These are phyloP conservation scores for Blastocystis sp. DNA, from an alignment of 352 stramenopile species.

Conservation along the genomic window DNA sequence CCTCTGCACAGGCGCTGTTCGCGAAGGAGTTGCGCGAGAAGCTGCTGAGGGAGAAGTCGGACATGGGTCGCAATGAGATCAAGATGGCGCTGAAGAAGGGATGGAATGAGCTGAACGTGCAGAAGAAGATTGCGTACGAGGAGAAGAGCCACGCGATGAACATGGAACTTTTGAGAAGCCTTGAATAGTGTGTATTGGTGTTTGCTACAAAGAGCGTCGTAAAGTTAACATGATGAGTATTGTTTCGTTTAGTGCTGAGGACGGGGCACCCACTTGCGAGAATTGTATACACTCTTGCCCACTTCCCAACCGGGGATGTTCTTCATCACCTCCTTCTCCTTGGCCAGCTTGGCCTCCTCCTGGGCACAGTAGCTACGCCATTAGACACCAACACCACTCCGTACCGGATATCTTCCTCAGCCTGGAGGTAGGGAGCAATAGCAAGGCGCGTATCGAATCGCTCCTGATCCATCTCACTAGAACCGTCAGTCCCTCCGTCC, in stretches of 20 bases:
- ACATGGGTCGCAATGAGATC: background rate
- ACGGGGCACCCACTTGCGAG: slow-evolving; percentile 80
- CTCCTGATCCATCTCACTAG: slow-evolving; percentile 80
- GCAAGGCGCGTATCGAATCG: slow-evolving; percentile 89
- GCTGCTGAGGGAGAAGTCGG: background rate
- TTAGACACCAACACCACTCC: slow-evolving; percentile 75
- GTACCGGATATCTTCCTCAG: slow-evolving; percentile 88
- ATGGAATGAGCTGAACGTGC: slow-evolving; percentile 24
- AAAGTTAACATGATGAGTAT: slow-evolving; percentile 21
- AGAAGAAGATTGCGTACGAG: slow-evolving; percentile 60
- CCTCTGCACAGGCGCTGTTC: background rate
- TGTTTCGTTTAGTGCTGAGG: slow-evolving; percentile 71
- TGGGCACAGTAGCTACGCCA: slow-evolving; percentile 81
- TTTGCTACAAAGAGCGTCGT: slow-evolving; percentile 26
- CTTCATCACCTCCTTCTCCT: slow-evolving; percentile 92
- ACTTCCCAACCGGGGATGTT: slow-evolving; percentile 88
- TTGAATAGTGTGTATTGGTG: background rate
- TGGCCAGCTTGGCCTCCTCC: slow-evolving; percentile 85
- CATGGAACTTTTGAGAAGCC: background rate
- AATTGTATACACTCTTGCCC: slow-evolving; percentile 87
- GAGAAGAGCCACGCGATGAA: slow-evolving; percentile 19
- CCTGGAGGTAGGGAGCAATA: slow-evolving; percentile 90
- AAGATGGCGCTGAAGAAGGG: background rate
- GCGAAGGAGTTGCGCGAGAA: slow-evolving; percentile 8
- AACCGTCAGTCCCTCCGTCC: background rate